A percentile compares a stretch with the other conserved stretches of the same genome.
Evolutionary conservation across 306 rosid genomes (phyloP).

Genomic region (Sindora glabra): DNA sequence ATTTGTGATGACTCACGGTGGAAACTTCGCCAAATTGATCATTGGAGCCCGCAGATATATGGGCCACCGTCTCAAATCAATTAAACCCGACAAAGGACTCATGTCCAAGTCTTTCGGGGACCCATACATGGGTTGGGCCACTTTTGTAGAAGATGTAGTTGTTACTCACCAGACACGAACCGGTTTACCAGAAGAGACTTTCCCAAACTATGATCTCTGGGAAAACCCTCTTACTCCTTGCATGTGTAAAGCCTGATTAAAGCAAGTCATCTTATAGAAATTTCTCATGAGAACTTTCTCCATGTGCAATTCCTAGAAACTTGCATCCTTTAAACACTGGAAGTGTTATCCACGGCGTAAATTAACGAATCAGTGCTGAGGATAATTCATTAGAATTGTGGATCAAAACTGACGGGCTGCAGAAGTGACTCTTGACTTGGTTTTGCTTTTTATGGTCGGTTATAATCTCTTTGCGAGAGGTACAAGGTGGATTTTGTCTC

Average conservation of each 20-base stretch:
- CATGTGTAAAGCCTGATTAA: slow-evolving; percentile 83
- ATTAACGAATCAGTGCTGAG: background rate
- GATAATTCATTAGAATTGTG: slow-evolving; percentile 11
- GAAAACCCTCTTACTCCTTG: slow-evolving; percentile 97
- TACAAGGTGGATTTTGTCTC: slow-evolving; percentile 19
- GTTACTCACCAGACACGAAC: slow-evolving; percentile 84
- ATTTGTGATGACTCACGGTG: slow-evolving; percentile 98
- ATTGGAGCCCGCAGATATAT: slow-evolving; percentile 93
- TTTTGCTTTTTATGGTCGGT: slow-evolving; percentile 19
- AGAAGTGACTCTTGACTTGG: slow-evolving; percentile 17
- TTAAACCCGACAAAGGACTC: slow-evolving; percentile 95
- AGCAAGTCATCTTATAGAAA: slow-evolving; percentile 13
- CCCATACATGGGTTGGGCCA: slow-evolving; percentile 98
- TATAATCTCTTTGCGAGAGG: slow-evolving; percentile 18
- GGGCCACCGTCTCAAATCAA: slow-evolving; percentile 92
- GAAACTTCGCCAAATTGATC: slow-evolving; percentile 93
- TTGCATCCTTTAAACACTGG: background rate
- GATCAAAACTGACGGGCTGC: slow-evolving; percentile 22
- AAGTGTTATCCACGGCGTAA: background rate
- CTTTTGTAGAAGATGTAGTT: slow-evolving; percentile 86
- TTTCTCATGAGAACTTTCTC: slow-evolving; percentile 9
- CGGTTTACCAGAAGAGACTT: slow-evolving; percentile 89
- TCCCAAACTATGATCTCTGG: slow-evolving; percentile 93
- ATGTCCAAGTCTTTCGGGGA: slow-evolving; percentile 99
- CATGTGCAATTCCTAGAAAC: slow-evolving; percentile 14